Base-by-base conservation (phyloP, 345 rosid species). In the Populus deltoides region DNA sequence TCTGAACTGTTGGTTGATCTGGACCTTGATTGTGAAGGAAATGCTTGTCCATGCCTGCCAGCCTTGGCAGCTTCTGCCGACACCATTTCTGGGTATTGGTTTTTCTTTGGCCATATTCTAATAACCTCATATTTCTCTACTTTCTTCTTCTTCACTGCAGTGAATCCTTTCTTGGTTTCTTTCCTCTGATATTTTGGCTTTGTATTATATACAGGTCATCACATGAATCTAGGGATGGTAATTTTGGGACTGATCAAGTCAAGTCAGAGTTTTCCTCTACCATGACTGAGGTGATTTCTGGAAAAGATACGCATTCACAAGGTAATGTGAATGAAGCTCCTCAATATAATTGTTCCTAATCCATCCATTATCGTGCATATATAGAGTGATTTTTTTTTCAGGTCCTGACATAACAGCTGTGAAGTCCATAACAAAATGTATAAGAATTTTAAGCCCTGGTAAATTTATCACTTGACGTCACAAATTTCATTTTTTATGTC, bases 361-460 rank as follows among this genome's bases (percentile, higher is more conserved):
- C 74, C 31, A 27, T 68, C 8, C 63, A 24, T 66, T 4, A 35
- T 39, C 55, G 38, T 55, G 35, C 39, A 66, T 55, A 39, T 15
- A 57, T 49, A n/a, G n/a, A 33, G 45, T 65, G 15, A 13, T 78
- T 76, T 78, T 7, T 7, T 75, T 72, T 81, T 62, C 90, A 92
- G 94, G 92, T 47, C 62, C 89, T 2, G 92, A 88, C 71, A 33
- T 77, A 76, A 87, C 93, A 71, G 80, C 90, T 38, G 81, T 91
- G 74, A 91, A 84, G 83, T 90, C 93, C 51, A 72, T 87, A 77
- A 87, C 92, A 70, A 91, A 90, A 83, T 87, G 91, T 82, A 71
- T 90, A 79, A 84, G 82, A 71, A 92, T 92, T 74, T 78, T 89
- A 73, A 91, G 92, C 82, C 94, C 97, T 57, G 89, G 97, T 92